A percentile compares a stretch with the other conserved stretches of the same genome.
Conservation (phyloP, 768 basidiomycete genomes). For the Dioszegia aurantiaca region DNA sequence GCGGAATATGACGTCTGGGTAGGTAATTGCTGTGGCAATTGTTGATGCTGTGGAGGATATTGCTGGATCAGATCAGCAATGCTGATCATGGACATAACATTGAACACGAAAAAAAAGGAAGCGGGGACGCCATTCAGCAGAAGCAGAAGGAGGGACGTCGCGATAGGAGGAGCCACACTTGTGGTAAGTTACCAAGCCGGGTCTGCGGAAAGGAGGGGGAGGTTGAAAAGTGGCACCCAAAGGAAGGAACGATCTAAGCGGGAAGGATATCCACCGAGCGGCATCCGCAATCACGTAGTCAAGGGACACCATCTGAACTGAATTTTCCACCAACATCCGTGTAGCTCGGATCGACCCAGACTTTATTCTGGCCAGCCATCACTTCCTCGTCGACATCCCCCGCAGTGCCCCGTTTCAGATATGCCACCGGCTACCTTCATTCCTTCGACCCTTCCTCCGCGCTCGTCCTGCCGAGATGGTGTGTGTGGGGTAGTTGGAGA, state of each 20-base stretch:
- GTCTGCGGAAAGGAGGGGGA: no score
- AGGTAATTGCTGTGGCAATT: slow-evolving; percentile 8
- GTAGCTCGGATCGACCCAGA: no score
- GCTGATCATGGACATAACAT: background rate
- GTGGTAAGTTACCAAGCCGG: no score
- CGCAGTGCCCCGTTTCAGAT: no score
- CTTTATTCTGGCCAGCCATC: no score
- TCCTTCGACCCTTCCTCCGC: no score
- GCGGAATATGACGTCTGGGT: slow-evolving; percentile 12
- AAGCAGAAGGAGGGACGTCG: background rate
- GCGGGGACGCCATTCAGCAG: background rate
- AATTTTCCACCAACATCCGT: background rate
- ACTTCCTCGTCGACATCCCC: no score
- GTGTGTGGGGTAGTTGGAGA: slow-evolving; percentile 1
- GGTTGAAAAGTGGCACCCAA: no score
- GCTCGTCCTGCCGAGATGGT: background rate
- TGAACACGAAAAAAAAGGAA: background rate
- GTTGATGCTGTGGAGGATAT: background rate
- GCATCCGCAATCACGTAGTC: no score
- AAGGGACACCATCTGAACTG: background rate
- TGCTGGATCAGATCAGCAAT: slow-evolving; percentile 7
- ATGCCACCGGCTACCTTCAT: no score
- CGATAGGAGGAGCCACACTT: no score
- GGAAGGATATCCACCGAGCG: no score
- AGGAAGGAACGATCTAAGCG: background rate